Evolutionary conservation across 225 moss, liverwort and hornwort genomes (phyloP).

Genomic region (Lunularia cruciata): DNA sequence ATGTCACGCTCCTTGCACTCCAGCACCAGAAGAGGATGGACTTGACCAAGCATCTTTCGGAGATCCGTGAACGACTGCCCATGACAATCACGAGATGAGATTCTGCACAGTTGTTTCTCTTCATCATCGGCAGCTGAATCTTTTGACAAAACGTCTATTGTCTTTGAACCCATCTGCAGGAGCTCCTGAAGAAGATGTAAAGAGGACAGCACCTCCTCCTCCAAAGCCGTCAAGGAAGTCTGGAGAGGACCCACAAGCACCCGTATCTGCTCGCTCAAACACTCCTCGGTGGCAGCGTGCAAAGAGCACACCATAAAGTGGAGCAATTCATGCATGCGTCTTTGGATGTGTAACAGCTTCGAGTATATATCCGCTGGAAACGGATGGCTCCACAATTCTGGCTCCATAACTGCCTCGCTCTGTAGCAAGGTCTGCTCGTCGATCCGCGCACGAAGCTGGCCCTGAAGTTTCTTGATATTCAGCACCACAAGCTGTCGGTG

Average conservation of each 20-base stretch:
- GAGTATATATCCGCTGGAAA: slow-evolving; percentile 37
- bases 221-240: slow-evolving; percentile 29
- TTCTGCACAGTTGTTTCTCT: background rate
- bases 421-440: slow-evolving; percentile 21
- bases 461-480: slow-evolving; percentile 36
- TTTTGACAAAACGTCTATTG: slow-evolving; percentile 1
- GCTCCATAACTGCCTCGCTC: slow-evolving; percentile 31
- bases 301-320: slow-evolving; percentile 40
- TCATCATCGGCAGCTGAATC: slow-evolving; percentile 7
- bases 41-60: slow-evolving; percentile 14
- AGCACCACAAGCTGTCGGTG: slow-evolving; percentile 30
- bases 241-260: slow-evolving; percentile 36
- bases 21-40: slow-evolving; percentile 33
- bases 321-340: slow-evolving; percentile 38
- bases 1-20: slow-evolving; percentile 22
- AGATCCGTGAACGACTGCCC: background rate
- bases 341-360: slow-evolving; percentile 30
- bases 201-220: slow-evolving; percentile 38
- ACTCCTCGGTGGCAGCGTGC: slow-evolving; percentile 37
- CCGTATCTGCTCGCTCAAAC: slow-evolving; percentile 34
- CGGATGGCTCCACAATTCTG: slow-evolving; percentile 39
- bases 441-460: slow-evolving; percentile 19
- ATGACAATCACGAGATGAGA: background rate
- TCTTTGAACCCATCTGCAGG: slow-evolving; percentile 20
- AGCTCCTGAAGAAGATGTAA: slow-evolving; percentile 31